Evolutionary conservation across 2,329 filamentous ascomycete species (phyloP).

Genomic region (Fusarium pseudonygamai): DNA sequence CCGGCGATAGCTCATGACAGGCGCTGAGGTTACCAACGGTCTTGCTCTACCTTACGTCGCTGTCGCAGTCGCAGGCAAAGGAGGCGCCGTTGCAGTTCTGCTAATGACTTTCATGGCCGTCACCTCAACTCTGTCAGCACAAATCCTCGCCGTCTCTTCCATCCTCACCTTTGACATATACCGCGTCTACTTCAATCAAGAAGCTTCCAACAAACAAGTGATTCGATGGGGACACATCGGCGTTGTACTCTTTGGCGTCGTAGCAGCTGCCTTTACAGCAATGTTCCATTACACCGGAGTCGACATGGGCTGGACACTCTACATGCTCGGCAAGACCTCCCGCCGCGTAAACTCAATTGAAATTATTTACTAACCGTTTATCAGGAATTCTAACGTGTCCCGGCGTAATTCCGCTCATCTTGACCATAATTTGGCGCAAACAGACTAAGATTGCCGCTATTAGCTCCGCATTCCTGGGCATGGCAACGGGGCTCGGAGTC

Average conservation of each 20-base stretch:
- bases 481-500: neutral
- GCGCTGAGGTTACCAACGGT: neutral
- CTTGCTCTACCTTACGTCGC: neutral
- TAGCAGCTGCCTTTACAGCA: neutral
- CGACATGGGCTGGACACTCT: neutral
- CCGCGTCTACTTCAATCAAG: constrained; percentile 57
- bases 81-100: neutral
- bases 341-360: rapidly evolving
- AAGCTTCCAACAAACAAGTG: constrained; percentile 57
- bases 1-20: neutral
- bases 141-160: constrained; percentile 62
- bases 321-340: neutral
- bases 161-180: constrained; percentile 65
- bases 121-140: constrained; percentile 63
- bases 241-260: constrained; percentile 48
- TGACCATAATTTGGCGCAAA: neutral
- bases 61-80: neutral
- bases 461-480: neutral
- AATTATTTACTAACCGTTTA: neutral
- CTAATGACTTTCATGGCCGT: neutral
- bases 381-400: neutral
- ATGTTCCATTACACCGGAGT: neutral
- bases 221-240: constrained; percentile 63
- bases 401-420: neutral
- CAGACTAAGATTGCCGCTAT: neutral